Base-by-base conservation (phyloP, 805 yeast species). In the Ogataea pignaliae region DNA sequence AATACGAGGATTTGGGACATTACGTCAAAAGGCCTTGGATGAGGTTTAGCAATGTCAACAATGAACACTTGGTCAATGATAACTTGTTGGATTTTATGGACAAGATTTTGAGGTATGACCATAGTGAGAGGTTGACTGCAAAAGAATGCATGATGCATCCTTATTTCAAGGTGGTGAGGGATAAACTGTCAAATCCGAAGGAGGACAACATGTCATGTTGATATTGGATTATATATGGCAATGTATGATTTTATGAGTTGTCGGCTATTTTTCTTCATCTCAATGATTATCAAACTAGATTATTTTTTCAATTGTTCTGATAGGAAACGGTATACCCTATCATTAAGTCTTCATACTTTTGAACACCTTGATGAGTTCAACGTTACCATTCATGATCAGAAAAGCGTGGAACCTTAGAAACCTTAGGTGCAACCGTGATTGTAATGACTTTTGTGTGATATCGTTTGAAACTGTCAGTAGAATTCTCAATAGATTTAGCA, bases 1-100 rank as follows among this genome's bases (percentile, higher is more conserved):
- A 89, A 59, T 88, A 85, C 63, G 85, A 83, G 54, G 85, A 83
- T 42, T 76, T 87, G 82, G 83, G 79, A 43, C 80, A 71, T 50
- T 86, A 81, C 65, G 79, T 87, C 34, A 78, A 87, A 56, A 84
- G 82, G 62, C 91, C 95, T n/a, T 93, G 98, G 98, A 69, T 68
- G 29, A 65, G 84, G 40, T 89, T 89, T 57, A 74, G 88, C 48
- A 87, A 76, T 61, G 75, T 76, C 37, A 78, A 78, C 34, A 91
- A 89, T 65, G 75, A 73, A 59, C 80, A 80, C 56, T 69, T 88
- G 51, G 80, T 81, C 30, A 75, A 78, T 52, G 78, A 78, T 15
- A 93, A 86, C 45, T 83, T 86, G 37, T 68, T 91, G 41, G 95
- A 89, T 62, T 79, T 89, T 56, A 78, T 89, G 51, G 96, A 87